A percentile compares a stretch with the other conserved stretches of the same genome.
These are phyloP conservation scores for Gloeophyllum trabeum DNA, from an alignment of 768 basidiomycete genomes.

Conservation along the genomic window DNA sequence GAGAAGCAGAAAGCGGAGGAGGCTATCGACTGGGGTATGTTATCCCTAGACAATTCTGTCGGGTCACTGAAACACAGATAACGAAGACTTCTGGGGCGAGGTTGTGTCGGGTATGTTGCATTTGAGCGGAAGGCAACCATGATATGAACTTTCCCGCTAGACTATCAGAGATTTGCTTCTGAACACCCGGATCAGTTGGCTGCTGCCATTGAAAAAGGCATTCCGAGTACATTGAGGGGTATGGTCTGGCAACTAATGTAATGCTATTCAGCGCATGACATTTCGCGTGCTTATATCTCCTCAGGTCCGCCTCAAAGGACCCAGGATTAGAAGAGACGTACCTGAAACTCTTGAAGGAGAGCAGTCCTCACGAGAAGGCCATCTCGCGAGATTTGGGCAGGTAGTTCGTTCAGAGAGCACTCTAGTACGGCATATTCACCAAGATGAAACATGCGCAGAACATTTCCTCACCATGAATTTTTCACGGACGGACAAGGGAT, in stretches of 20 bases:
- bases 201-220: conserved; percentile 83
- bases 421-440: no score
- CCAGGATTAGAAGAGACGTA: conserved; percentile 76
- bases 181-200: conserved; percentile 71
- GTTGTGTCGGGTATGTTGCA: conserved; percentile 68
- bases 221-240: conserved; percentile 78
- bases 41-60: conserved; percentile 1
- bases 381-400: conserved; percentile 89
- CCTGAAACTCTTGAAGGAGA: conserved; percentile 68
- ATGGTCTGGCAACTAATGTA: conserved; percentile 98
- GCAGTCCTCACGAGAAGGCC: conserved; percentile 86
- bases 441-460: conserved; percentile 32
- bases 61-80: conserved; percentile 3
- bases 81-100: conserved; percentile 83
- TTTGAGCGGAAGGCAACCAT: conserved; percentile 1
- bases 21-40: conserved; percentile 69
- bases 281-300: no score
- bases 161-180: conserved; percentile 84
- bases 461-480: conserved; percentile 94
- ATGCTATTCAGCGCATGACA: no score
- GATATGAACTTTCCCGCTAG: conserved; percentile 22
- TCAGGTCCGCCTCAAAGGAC: conserved; percentile 91
- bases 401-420: conserved; percentile 22
- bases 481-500: conserved; percentile 92
- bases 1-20: conserved; percentile 25